Base-by-base conservation (phyloP, 768 basidiomycete species). In the Tricholoma sp. region DNA sequence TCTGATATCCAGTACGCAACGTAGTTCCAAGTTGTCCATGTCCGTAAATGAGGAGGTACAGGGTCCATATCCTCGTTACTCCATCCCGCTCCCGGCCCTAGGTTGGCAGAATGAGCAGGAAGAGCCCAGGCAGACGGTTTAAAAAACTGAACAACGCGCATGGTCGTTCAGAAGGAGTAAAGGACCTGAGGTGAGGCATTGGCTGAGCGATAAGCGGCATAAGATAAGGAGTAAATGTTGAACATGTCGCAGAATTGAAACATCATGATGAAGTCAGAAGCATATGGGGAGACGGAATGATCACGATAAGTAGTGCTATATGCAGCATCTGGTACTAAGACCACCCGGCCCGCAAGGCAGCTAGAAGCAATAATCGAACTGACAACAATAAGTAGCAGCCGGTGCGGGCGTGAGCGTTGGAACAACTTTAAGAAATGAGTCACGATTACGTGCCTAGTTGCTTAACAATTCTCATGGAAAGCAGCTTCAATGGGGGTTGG, bases 21-120 rank as follows among this genome's bases (percentile, higher is more conserved):
- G 59, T 82, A 91, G 67, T 84, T 83, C 77, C 80, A 80, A 17
- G 81, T 80, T 28, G 77, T 74, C 89, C 89, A 91, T 1, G 86
- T 89, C 57, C 87, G 71, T 41, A 74, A 59, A 24, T 81, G 68
- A 0, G 70, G 76, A 39, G 85, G 84, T 10, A 89, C 86, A 5
- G 88, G 87, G 59, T 89, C 88, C 83, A 89, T 88, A 64, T 89
- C 89, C 60, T 80, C 80, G 68, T 91, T 91, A 59, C 76, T 79
- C 86, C 86, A 88, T 66, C 76, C 73, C 58, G 76, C 75, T 45
- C 65, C 76, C 8, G 83, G 79, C 4, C 84, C 87, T 62, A 86
- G 83, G 24, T 77, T 80, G 18, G 78, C 78, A 39, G 76, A 67
- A 52, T 78, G 76, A 9, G 80, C 76, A 61, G 81, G 72, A 36